Base-by-base conservation (phyloP, 768 basidiomycete species). In the Hygrocybe coccinea region DNA sequence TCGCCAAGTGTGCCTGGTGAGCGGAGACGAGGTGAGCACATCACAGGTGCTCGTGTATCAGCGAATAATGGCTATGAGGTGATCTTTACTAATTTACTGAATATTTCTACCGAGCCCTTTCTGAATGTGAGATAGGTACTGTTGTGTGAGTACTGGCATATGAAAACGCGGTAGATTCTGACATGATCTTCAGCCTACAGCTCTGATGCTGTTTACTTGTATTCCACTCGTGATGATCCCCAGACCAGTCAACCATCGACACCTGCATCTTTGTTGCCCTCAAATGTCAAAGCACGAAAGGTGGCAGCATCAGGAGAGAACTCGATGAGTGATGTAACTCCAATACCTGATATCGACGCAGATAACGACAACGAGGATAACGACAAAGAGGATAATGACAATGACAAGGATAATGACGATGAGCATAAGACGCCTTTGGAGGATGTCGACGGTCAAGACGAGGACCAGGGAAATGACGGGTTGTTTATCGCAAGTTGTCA, bases 21-120 rank as follows among this genome's bases (percentile, higher is more conserved):
- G 53, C 64, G 57, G 9, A 69, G 58, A 55, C 72, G 74, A 39
- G 62, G 65, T 17, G 83, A 84, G n/a, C 85, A 90, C 64, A 81
- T 91, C 46, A 90, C 87, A 33, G 89, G 89, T 17, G 80, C 81
- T n/a, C 76, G 84, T 39, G 85, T 91, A 77, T 84, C 87, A 14
- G 62, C 74, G 29, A 73, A 72, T 48, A 90, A 87, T 69, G 87
- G 87, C 19, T 82, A 91, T 63, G 89, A 92, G 73, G 89, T 90
- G 60, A 53, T 69, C 41, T 47, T 41, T 17, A 17, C 29, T 21
- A 5, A 17, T 34, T 17, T 6, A 37, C 34, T 25, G 6, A 19
- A 17, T 11, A 14, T 29, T 22, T 8, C n/a, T 35, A 8, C 14
- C 43, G 43, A 25, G 45, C 17, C 25, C 35, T 17, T 52, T 34